Base-by-base conservation (phyloP, 1,284 basidiomycete species). In the Pyrrhoderma lamaoense region DNA sequence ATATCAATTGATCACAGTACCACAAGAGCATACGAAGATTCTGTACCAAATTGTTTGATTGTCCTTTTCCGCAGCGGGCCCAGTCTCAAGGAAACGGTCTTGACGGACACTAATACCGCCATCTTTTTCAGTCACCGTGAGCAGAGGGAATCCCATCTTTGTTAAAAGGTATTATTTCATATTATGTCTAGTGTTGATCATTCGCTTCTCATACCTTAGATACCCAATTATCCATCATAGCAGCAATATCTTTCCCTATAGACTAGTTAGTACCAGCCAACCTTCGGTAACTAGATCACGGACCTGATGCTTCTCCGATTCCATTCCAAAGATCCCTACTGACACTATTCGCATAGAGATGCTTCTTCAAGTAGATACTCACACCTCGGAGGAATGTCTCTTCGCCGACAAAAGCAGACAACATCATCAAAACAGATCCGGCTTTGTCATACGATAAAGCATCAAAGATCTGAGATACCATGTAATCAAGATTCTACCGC, bases 171-270 rank as follows among this genome's bases (percentile, higher is more conserved):
- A 31, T n/a, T 81, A 36, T 36, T 38, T 34, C 5, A 23, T 19
- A 34, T 36, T 8, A 19, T 34, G 39, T 13, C 27, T 22, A 8
- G 45, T 11, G 14, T 22, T 23, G 44, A 22, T 18, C 23, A 42
- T 45, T 39, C 54, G 55, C 56, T 84, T 5, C 85, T 11, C 5
- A 5, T 31, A 31, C 27, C 77, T 93, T 90, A 54, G 82, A 79
- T 36, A 94, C 86, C 95, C 94, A 99, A 64, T 88, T 87, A 56
- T 89, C 78, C 90, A 98, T 95, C 61, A 98, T 77, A 51, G 76
- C 74, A 11, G 83, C 74, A 43, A 97, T 80, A 60, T 97, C 84
- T 35, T 84, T 63, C 13, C 83, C 87, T 77, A 39, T 9, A 42
- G 9, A 46, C 8, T 4, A 21, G 35, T 19, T 11, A 23, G 9